These are phyloP conservation scores for Hanseniaspora lindneri DNA, from an alignment of 805 yeast species.

Conservation along the genomic window DNA sequence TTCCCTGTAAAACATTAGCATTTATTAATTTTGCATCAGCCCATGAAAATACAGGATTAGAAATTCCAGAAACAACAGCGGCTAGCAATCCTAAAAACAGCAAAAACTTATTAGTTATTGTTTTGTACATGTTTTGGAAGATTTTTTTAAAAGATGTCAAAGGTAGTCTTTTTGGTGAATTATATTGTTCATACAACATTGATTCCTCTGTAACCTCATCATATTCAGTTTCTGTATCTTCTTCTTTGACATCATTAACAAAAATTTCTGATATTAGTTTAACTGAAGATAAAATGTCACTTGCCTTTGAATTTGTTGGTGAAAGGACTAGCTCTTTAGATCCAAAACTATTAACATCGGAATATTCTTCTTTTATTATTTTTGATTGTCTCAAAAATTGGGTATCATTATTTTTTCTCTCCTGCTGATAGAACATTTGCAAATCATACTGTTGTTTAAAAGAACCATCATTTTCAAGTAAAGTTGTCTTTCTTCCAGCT, in stretches of 20 bases:
- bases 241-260: neutral
- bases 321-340: too few relatives aligned
- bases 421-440: conserved; percentile 1
- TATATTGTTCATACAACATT: neutral
- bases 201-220: neutral
- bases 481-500: conserved; percentile 31
- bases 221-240: neutral
- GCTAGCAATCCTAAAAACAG: conserved; percentile 41
- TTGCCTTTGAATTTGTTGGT: too few relatives aligned
- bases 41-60: conserved; percentile 68
- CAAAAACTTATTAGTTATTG: conserved; percentile 23
- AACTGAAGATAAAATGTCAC: too few relatives aligned
- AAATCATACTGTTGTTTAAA: conserved; percentile 6
- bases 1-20: conserved; percentile 43
- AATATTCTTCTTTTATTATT: neutral
- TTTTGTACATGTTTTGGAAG: conserved; percentile 23
- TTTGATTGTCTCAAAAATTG: neutral
- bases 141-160: conserved; percentile 22
- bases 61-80: conserved; percentile 47
- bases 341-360: neutral
- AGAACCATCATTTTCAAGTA: conserved; percentile 20
- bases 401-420: neutral
- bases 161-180: conserved; percentile 7
- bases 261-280: conserved; percentile 12
- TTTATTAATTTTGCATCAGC: conserved; percentile 58